Evolutionary conservation across 2,329 filamentous ascomycete genomes (phyloP), one percentile per base, ranked within the genome.

Genomic region (Gnomoniopsis smithogilvyi): DNA sequence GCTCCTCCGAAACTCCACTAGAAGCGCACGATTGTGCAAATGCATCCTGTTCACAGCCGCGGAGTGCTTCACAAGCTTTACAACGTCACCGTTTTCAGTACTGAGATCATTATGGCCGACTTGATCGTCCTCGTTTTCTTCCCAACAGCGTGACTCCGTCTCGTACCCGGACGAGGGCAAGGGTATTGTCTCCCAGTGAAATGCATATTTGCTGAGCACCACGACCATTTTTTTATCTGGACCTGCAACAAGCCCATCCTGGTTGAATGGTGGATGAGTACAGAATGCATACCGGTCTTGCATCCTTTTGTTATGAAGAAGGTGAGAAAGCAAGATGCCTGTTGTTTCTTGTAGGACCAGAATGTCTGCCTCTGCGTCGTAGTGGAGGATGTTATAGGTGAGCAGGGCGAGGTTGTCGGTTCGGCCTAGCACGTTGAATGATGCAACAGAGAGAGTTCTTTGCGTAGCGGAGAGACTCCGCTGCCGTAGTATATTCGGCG

Each of bases 261-360:
- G 80, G 8, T 73, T 67, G 0, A 85, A 82, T 1, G 84, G 81
- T 0, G 78, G 83, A 66, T 86, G 80, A 1, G 83, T 84, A n/a
- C 74, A 70, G 66, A 80, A 88, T 1, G 79, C 76, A 63, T 86
- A 89, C 2, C 68, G 71, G 12, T 69, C 63, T 30, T 76, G 75
- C 24, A 89, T 73, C 2, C 70, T 65, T 2, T 71, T 60, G 56
- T 82, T 68, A 2, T 67, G 65, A 1, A 89, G 78, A 0, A 90
- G 72, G 58, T 77, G 79, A 0, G 77, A 75, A 0, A 90, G 76
- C 61, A 89, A 87, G 45, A 83, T 77, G 62, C 89, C 85, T 0
- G 85, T 87, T 1, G 89, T 82, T 70, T 89, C 87, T 67, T 89
- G 80, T 6, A 90, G 74, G 3, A 83, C 72, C 10, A 83, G 63